Percentiles rank a stretch among this genome's conserved stretches.
phyloP scores from a whole-genome alignment of 2,329 filamentous ascomycete genomes.

The Fusarium decemcellulare region DNA sequence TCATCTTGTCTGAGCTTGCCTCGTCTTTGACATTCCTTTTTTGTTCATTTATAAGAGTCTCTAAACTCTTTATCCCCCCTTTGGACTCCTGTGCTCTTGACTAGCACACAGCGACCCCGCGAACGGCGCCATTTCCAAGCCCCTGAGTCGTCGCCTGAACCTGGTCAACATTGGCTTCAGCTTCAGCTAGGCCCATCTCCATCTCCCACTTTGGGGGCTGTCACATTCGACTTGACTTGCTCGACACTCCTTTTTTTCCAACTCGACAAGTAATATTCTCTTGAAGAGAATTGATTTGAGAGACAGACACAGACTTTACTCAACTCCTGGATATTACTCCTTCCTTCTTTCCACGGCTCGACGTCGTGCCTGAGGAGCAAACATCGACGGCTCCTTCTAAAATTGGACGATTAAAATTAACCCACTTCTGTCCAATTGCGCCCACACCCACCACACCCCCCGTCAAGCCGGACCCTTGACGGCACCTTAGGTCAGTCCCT shows the following conservation, averaged over 20 bases:
- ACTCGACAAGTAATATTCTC: slow-evolving; percentile 13
- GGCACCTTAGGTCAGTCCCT: slow-evolving; percentile 26
- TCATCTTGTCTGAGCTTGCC: slow-evolving; percentile 18
- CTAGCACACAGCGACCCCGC: slow-evolving; percentile 26
- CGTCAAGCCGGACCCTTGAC: slow-evolving; percentile 35
- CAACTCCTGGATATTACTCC: background rate
- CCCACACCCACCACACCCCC: slow-evolving; percentile 31
- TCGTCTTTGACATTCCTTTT: slow-evolving; percentile 21
- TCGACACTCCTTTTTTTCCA: slow-evolving; percentile 2
- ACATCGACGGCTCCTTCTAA: slow-evolving; percentile 19
- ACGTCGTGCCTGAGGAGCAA: background rate
- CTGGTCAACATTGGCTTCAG: slow-evolving; percentile 12
- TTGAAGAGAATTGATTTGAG: background rate
- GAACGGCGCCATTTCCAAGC: slow-evolving; percentile 31
- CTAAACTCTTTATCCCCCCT: background rate
- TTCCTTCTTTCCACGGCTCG: slow-evolving; percentile 2
- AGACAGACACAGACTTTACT: background rate
- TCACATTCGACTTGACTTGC: background rate
- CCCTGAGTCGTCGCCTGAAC: slow-evolving; percentile 34
- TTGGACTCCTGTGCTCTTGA: slow-evolving; percentile 6
- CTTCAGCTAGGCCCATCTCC: background rate
- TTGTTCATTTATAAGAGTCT: background rate
- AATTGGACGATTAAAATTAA: slow-evolving; percentile 41
- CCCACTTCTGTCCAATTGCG: slow-evolving; percentile 29
- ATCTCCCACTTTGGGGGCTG: slow-evolving; percentile 1